Percentiles rank a stretch among this genome's conserved stretches.
These are phyloP conservation scores for Fusarium sp. DNA, from an alignment of 2,329 filamentous ascomycete species.

Conservation along the genomic window DNA sequence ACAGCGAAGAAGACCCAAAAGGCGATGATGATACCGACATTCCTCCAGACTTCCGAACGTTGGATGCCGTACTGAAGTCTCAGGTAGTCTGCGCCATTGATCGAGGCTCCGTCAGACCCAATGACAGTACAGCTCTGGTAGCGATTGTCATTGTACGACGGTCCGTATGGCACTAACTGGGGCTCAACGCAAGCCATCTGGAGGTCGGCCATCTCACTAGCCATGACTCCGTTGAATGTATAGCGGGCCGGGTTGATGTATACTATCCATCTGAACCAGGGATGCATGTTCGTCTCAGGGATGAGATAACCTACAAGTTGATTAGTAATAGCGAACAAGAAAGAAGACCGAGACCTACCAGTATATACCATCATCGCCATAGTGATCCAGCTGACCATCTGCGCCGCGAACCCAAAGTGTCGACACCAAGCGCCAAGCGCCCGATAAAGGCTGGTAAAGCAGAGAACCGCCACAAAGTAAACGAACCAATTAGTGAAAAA, in stretches of 20 bases:
- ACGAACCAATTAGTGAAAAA: constrained; percentile 58
- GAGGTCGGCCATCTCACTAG: constrained; percentile 66
- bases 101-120: not conserved
- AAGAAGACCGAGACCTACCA: constrained; percentile 42
- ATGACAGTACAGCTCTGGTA: not conserved
- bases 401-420: not conserved
- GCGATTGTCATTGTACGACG: constrained; percentile 1
- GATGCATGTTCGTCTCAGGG: constrained; percentile 58
- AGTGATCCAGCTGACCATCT: constrained; percentile 52
- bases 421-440: not conserved
- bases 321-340: too few relatives aligned
- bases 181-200: not conserved
- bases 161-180: constrained; percentile 42
- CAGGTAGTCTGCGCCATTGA: not conserved
- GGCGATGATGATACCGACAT: not conserved
- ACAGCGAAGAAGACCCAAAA: not conserved
- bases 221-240: constrained; percentile 70
- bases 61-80: not conserved
- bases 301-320: constrained; percentile 63
- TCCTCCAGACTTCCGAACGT: not conserved
- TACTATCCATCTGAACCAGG: constrained; percentile 64
- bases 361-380: constrained; percentile 68
- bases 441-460: not conserved
- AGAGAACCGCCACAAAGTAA: constrained; percentile 56
- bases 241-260: constrained; percentile 73